These are phyloP conservation scores for Salvia sclarea DNA, from an alignment of 305 asterid species.

Conservation along the genomic window DNA sequence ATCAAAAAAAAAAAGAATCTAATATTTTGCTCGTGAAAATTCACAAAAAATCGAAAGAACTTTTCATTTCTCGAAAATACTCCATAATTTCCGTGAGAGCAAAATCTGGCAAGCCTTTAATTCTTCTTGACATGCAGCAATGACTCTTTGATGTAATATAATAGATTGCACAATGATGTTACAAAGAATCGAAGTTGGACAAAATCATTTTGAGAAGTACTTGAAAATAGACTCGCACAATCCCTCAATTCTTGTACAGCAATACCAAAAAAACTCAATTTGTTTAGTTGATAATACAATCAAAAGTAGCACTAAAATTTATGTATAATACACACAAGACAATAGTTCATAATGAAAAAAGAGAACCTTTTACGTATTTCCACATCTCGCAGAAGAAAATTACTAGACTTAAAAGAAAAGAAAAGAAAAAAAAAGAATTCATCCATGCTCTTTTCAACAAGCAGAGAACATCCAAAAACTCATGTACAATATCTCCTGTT, in stretches of 20 bases:
- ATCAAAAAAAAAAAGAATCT: no score
- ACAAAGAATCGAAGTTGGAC: no score
- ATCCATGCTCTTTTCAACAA: not conserved
- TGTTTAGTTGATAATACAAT: not conserved
- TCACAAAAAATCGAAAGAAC: no score
- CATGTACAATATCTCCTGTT: not conserved
- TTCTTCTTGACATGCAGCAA: no score
- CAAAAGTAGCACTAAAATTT: not conserved
- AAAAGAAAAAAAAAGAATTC: not conserved
- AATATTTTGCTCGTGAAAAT: no score
- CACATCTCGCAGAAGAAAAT: slow-evolving; percentile 16
- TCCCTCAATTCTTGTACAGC: not conserved
- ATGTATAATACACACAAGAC: not conserved
- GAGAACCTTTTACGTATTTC: not conserved
- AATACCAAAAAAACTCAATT: not conserved
- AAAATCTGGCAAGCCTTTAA: no score
- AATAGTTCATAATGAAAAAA: not conserved
- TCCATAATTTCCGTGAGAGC: no score
- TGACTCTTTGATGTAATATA: no score
- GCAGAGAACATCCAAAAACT: not conserved
- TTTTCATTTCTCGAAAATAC: no score
- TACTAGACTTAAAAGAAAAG: not conserved
- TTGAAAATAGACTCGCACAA: not conserved
- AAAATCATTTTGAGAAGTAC: not conserved
- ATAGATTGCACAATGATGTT: no score